Base-by-base conservation (phyloP, 202 grass and related monocot genomes). In the Panicum virgatum region DNA sequence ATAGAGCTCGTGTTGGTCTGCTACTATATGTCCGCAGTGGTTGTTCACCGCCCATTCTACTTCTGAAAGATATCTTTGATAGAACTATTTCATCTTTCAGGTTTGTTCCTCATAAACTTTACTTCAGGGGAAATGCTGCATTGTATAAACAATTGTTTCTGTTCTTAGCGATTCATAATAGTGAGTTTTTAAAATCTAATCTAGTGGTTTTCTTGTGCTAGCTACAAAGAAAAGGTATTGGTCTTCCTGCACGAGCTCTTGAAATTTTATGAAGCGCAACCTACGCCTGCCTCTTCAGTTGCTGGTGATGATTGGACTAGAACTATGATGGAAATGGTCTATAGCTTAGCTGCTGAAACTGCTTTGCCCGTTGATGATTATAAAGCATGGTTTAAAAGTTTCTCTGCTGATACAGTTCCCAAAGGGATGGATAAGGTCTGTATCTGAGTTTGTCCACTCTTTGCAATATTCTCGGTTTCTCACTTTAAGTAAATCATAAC, bases 1-100 rank as follows among this genome's bases (percentile, higher is more conserved):
- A 93, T 87, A 93, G 65, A 80, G 90, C 89, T 67, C 92, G 92
- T 81, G 80, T 98, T 85, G 96, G 90, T 89, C 80, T 98, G 61
- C 85, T 98, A 73, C 80, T 93, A 62, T 98, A 93, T 90, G 75
- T 66, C 57, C 67, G 16, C 53, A 72, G n/a, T 59, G 73, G 76
- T 63, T 66, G 77, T 83, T 59, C 83, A 79, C 87, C 77, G 27
- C 34, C 73, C 59, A 80, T 73, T 86, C 93, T 93, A 90, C 80
- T 93, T 86, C 46, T 95, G 77, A 86, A 87, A 75, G 87, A 96
- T 82, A 83, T 93, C 70, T 81, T 98, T 75, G 89, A 96, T 75
- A 96, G 43, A 85, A 91, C 96, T 61, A 82, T 89, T 80, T 83
- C 85, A 3, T 86, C 87, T 79, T 98, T 93, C 83, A 92, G 92